Conservation (phyloP, 805 yeast species). For the Kuraishia hungarica region DNA sequence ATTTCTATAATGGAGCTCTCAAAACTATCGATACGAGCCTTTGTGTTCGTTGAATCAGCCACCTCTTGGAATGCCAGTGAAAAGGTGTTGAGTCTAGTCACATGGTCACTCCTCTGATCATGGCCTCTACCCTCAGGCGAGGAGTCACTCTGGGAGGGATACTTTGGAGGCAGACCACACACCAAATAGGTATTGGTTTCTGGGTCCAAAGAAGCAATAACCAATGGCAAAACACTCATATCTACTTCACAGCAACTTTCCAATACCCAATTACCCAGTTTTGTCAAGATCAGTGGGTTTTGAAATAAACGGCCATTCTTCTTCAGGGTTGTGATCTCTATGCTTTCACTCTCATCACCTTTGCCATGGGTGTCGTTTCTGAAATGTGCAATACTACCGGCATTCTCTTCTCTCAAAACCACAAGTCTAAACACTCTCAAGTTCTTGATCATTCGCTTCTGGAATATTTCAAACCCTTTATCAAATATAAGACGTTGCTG, state of each 20-base stretch:
- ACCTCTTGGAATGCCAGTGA: conserved; percentile 89
- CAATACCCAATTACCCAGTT: conserved; percentile 85
- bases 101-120: conserved; percentile 23
- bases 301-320: conserved; percentile 71
- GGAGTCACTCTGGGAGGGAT: conserved; percentile 33
- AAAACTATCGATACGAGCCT: conserved; percentile 86
- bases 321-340: conserved; percentile 22
- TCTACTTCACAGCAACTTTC: conserved; percentile 85
- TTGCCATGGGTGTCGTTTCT: conserved; percentile 13
- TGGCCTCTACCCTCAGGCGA: conserved; percentile 18
- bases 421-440: conserved; percentile 76
- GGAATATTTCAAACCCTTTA: conserved; percentile 85
- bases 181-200: conserved; percentile 73
- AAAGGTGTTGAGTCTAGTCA: conserved; percentile 64
- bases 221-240: conserved; percentile 63
- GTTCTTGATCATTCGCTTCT: conserved; percentile 71
- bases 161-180: conserved; percentile 82
- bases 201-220: conserved; percentile 74
- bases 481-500: conserved; percentile 79
- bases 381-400: conserved; percentile 2
- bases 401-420: conserved; percentile 53
- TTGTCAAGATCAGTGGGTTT: conserved; percentile 78
- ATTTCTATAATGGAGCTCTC: conserved; percentile 92
- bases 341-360: conserved; percentile 15
- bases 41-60: conserved; percentile 77